Conservation (phyloP, 208 protist genomes). For the Trypanosoma grayi region DNA sequence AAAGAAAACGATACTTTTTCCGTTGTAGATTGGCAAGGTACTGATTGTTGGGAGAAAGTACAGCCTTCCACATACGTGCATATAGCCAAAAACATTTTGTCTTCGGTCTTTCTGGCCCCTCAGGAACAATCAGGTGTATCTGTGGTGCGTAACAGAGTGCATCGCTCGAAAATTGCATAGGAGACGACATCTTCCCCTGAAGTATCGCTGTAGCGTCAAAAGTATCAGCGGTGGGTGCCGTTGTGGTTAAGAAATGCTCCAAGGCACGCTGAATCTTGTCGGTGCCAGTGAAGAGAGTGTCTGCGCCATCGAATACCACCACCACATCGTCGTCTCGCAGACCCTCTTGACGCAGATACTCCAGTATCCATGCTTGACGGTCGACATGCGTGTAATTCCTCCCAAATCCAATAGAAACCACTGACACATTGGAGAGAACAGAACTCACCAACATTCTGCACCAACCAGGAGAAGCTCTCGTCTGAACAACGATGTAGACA, state of each 20-base stretch:
- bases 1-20: conserved; percentile 12
- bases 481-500: conserved; percentile 17
- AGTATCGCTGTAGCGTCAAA: neutral
- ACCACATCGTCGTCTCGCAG: conserved; percentile 20
- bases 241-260: conserved; percentile 7
- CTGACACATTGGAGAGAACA: conserved; percentile 15
- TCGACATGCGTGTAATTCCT: conserved; percentile 5
- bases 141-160: conserved; percentile 15
- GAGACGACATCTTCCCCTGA: conserved; percentile 1
- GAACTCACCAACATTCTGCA: conserved; percentile 20
- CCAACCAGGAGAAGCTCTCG: conserved; percentile 6
- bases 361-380: conserved; percentile 11
- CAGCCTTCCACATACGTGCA: neutral
- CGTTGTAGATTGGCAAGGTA: neutral
- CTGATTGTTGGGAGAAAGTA: neutral
- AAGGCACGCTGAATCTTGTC: neutral
- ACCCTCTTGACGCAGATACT: conserved; percentile 8
- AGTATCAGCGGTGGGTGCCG: neutral
- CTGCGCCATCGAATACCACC: conserved; percentile 15
- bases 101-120: too few relatives aligned
- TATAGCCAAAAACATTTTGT: conserved; percentile 8
- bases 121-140: neutral
- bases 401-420: conserved; percentile 15
- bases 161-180: conserved; percentile 18
- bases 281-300: conserved; percentile 14